Evolutionary conservation across 1,284 basidiomycete species (phyloP), one percentile per base, ranked within the genome.

Genomic region (Marasmius fiardii): DNA sequence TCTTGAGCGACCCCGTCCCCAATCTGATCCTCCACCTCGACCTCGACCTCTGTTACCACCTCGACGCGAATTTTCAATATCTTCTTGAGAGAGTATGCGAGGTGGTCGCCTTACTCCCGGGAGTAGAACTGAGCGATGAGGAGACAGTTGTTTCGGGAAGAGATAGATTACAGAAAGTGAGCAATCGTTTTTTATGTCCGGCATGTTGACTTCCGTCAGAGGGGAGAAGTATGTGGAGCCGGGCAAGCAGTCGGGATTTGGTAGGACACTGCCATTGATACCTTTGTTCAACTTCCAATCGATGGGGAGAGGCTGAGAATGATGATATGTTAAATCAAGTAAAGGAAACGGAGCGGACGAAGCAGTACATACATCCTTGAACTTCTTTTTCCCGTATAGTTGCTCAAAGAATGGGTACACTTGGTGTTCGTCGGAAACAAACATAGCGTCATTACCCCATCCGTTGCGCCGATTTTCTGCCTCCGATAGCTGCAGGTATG

Each of bases 201-300:
- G 81, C 21, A 93, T 71, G 47, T 76, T 74, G 43, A 82, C 69
- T n/a, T 67, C 66, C 8, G 74, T 62, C 43, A 92, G 68, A 1
- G 95, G 95, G 31, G 85, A 87, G 65, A 89, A 85, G 69, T 92
- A 95, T 0, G 92, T 95, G 14, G 95, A 90, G 44, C 93, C 92
- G 2, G 97, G 97, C 5, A 99, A 83, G 66, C 91, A 97, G 52
- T 87, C 84, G 2, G 94, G 89, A 69, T 97, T 95, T 7, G 91
- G 84, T 23, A 92, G 74, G 44, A 94, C 82, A 41, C 78, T 80
- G 8, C 97, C 97, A 49, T 81, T 87, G 52, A 97, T 85, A 11
- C 95, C 93, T 57, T 83, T 83, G 63, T 88, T 92, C 12, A 86
- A 71, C 35, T 79, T 80, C 12, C 81, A 71, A 64, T 96, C 86